Evolutionary conservation across 2,329 filamentous ascomycete species (phyloP).

Genomic region (Colletotrichum sojae): DNA sequence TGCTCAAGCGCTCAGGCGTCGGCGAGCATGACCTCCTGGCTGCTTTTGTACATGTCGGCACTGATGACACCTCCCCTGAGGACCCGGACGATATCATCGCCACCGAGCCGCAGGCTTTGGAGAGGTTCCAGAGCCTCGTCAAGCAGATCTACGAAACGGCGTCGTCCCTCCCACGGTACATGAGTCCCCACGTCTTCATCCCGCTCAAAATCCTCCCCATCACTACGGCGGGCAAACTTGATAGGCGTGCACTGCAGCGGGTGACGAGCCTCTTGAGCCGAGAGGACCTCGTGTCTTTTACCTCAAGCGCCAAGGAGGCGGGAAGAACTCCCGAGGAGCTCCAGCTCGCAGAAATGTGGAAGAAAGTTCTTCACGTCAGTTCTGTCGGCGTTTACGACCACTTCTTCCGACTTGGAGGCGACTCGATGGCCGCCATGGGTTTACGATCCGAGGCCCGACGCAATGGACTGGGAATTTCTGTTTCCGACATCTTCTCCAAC

Average conservation of each 20-base stretch:
- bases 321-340: not conserved
- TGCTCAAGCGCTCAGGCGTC: not conserved
- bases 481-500: slow-evolving; percentile 19
- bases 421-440: slow-evolving; percentile 46
- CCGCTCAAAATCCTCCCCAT: slow-evolving; percentile 29
- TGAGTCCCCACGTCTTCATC: slow-evolving; percentile 41
- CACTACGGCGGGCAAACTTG: slow-evolving; percentile 38
- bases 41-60: slow-evolving; percentile 15
- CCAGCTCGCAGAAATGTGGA: slow-evolving; percentile 12
- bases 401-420: slow-evolving; percentile 45
- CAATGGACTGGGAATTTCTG: not conserved
- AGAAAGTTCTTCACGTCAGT: not conserved
- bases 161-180: slow-evolving; percentile 31
- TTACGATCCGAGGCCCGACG: slow-evolving; percentile 23
- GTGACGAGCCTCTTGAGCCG: slow-evolving; percentile 3
- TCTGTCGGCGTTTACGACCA: slow-evolving; percentile 35
- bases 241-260: slow-evolving; percentile 35
- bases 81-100: slow-evolving; percentile 22
- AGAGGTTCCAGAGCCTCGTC: slow-evolving; percentile 4
- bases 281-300: slow-evolving; percentile 3
- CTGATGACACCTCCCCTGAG: not conserved
- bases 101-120: slow-evolving; percentile 3
- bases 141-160: slow-evolving; percentile 14
- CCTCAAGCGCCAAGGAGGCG: not conserved
- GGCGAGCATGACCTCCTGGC: slow-evolving; percentile 19